Conservation (phyloP, 257 asterid genomes). For the Osmanthus fragrans region DNA sequence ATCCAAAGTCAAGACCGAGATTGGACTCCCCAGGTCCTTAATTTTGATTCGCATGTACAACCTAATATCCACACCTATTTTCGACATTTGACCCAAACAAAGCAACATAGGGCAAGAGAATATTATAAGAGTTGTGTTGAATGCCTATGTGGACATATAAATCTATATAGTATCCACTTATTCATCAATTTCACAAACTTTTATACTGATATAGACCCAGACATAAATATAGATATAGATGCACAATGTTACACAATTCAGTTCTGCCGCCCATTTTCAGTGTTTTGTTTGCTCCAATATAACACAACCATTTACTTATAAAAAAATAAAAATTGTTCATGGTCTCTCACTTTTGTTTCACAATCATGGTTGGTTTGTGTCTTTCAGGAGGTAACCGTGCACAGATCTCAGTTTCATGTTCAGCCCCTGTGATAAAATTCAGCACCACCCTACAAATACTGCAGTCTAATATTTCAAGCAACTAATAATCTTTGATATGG, state of each 20-base stretch:
- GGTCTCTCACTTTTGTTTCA: not conserved
- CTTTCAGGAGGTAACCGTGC: not conserved
- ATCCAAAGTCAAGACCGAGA: not conserved
- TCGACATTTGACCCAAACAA: not conserved
- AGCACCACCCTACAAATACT: not conserved
- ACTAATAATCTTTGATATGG: not conserved
- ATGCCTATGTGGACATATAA: not conserved
- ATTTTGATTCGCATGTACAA: not conserved
- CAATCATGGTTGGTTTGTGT: not conserved
- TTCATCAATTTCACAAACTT: not conserved
- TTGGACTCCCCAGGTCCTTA: not conserved
- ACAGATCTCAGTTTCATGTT: not conserved
- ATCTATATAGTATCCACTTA: not conserved
- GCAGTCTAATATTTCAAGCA: not conserved
- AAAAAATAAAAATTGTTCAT: not conserved
- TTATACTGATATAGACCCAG: not conserved
- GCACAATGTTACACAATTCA: not conserved
- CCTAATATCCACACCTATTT: not conserved
- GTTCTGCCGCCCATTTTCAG: not conserved
- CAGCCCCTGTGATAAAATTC: not conserved
- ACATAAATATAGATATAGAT: not conserved
- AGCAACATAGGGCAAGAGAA: not conserved
- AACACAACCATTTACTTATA: not conserved
- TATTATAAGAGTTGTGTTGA: not conserved
- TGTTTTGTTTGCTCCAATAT: not conserved